These are phyloP conservation scores for Trichoderma hamatum DNA, from an alignment of 2,329 filamentous ascomycete genomes.

Conservation along the genomic window DNA sequence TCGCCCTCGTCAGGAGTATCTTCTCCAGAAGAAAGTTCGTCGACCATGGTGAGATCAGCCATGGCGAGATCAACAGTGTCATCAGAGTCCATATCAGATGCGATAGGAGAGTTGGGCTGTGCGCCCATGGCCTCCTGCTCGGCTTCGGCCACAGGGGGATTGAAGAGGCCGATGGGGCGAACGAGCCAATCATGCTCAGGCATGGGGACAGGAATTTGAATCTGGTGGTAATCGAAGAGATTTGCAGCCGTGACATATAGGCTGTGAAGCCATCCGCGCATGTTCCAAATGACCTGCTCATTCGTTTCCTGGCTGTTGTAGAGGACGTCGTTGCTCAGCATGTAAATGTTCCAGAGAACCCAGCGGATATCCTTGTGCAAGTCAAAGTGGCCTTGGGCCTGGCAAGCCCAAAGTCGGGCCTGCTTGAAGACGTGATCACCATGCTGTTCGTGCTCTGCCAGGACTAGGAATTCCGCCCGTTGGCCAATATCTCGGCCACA, in stretches of 20 bases:
- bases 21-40: neutral
- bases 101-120: neutral
- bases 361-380: slow-evolving; percentile 39
- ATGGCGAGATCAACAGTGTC: neutral
- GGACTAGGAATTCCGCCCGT: slow-evolving; percentile 29
- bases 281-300: slow-evolving; percentile 32
- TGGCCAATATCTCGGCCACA: slow-evolving; percentile 34
- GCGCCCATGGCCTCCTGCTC: neutral
- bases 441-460: slow-evolving; percentile 32
- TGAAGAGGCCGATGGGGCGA: slow-evolving; percentile 22
- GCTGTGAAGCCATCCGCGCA: slow-evolving; percentile 38
- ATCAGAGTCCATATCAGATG: too few species aligned
- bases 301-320: slow-evolving; percentile 15
- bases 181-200: slow-evolving; percentile 35
- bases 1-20: neutral
- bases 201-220: slow-evolving; percentile 30
- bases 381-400: slow-evolving; percentile 30
- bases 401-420: slow-evolving; percentile 40
- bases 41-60: neutral
- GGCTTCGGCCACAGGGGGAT: neutral
- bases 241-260: slow-evolving; percentile 36
- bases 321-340: slow-evolving; percentile 39
- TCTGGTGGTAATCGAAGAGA: slow-evolving; percentile 31
- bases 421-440: slow-evolving; percentile 35
- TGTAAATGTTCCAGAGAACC: slow-evolving; percentile 39